Evolutionary conservation across 1,139 yeast species (phyloP), one percentile per base, ranked within the genome.

Genomic region (Saccharomyces hybrid): DNA sequence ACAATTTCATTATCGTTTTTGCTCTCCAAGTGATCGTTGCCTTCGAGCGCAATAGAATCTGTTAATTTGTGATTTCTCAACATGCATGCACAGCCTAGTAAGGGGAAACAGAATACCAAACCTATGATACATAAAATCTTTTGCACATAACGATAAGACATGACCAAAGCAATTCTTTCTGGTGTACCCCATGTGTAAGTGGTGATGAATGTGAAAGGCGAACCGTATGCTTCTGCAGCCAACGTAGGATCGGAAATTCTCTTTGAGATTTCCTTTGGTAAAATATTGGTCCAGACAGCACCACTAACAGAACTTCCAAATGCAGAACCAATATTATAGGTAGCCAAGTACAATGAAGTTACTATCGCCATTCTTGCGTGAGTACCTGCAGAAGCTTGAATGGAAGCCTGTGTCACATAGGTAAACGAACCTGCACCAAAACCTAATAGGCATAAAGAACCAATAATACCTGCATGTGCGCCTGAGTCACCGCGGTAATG

Each of bases 341-440:
- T 68, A 6, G 84, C 75, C 62, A 80, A 72, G 66, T 79, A 80
- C 49, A 82, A 67, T 0, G 85, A 76, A 49, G 81, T 73, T 26
- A 80, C 75, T 51, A 79, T 73, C 26, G 84, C 83, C 79, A 82
- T 77, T 66, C 79, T 74, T 62, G 81, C 81, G 67, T 81, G 85
- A 20, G 61, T 56, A 60, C 76, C 76, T 32, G 84, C 80, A 59
- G 79, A 75, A 0, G 88, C 73, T 60, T 81, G 82, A 59, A 83
- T 79, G 27, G 85, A 79, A 8, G 82, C 83, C 65, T 83, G 88
- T 8, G 84, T 77, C 16, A 85, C 76, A 65, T 82, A 82, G 25
- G 86, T 81, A 73, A 83, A 82, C 67, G 84, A 78, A 38, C 88
- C 88, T 52, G 87, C 87, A 60, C 87, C 89, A 56, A 84, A 79